Evolutionary conservation across 208 protist genomes (phyloP).

Genomic region (Trypanosomatidae sp.): DNA sequence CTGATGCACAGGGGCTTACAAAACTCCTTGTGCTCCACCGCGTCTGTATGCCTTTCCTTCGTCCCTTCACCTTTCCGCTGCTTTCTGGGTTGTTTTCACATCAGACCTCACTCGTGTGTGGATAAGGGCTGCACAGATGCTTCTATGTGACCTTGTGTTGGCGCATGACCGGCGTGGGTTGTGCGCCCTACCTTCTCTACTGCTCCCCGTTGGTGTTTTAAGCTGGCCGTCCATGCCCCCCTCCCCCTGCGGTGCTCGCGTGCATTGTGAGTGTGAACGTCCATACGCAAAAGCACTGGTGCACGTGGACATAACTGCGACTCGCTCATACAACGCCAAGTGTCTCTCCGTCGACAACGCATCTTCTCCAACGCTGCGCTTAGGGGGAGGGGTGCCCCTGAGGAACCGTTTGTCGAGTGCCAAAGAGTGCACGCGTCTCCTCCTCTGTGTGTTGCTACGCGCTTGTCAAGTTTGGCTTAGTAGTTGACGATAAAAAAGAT

Average conservation of each 20-base stretch:
- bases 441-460: neutral
- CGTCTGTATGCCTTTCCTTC: neutral
- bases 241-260: neutral
- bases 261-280: neutral
- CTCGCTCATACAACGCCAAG: neutral
- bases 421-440: neutral
- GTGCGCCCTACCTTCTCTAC: neutral
- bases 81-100: neutral
- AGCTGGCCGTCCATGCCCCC: neutral
- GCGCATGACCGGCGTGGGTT: neutral
- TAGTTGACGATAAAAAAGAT: neutral
- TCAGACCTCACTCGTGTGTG: too few relatives aligned
- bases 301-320: neutral
- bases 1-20: too few relatives aligned
- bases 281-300: neutral
- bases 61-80: neutral
- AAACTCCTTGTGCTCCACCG: neutral
- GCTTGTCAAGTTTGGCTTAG: neutral
- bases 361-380: neutral
- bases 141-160: neutral
- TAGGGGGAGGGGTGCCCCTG: neutral
- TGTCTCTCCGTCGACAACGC: neutral
- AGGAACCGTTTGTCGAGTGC: neutral
- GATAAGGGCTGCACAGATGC: neutral
- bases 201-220: neutral